phyloP scores from a whole-genome alignment of 148 eudicot genomes.

The Cornus kousa region DNA sequence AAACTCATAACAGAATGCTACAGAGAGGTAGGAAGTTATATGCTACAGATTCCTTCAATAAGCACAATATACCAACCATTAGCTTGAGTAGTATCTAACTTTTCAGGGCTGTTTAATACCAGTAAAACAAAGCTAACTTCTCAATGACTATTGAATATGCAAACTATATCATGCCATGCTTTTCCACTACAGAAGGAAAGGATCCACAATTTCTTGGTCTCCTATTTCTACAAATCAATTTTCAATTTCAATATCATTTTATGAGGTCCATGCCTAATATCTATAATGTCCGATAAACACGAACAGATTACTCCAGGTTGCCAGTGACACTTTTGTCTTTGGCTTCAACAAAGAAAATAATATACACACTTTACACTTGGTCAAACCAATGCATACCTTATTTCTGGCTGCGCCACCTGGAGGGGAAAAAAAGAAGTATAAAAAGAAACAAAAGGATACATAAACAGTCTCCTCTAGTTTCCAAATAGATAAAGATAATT shows the following conservation, averaged over 20 bases:
- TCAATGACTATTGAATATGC: too few relatives aligned
- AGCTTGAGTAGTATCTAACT: too few relatives aligned
- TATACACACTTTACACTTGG: slow-evolving; percentile 18
- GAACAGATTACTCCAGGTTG: not conserved
- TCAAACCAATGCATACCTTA: slow-evolving; percentile 55
- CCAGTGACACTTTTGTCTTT: not conserved
- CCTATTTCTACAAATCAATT: too few relatives aligned
- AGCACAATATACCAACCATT: too few relatives aligned
- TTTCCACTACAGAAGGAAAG: not conserved
- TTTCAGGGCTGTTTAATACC: too few relatives aligned
- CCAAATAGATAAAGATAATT: not conserved
- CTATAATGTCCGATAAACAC: not conserved
- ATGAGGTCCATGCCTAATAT: too few relatives aligned
- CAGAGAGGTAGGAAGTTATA: too few relatives aligned
- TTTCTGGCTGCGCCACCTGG: slow-evolving; percentile 51
- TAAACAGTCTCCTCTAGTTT: not conserved
- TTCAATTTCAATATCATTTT: too few relatives aligned
- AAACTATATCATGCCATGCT: not conserved
- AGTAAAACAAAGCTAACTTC: too few relatives aligned
- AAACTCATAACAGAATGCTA: too few relatives aligned
- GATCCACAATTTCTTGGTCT: not conserved
- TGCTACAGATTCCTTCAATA: too few relatives aligned
- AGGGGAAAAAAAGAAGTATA: slow-evolving; percentile 6
- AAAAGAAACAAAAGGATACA: not conserved
- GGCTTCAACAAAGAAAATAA: slow-evolving; percentile 1